Base-by-base conservation (phyloP, 257 asterid species). In the Knoxia roxburghii region DNA sequence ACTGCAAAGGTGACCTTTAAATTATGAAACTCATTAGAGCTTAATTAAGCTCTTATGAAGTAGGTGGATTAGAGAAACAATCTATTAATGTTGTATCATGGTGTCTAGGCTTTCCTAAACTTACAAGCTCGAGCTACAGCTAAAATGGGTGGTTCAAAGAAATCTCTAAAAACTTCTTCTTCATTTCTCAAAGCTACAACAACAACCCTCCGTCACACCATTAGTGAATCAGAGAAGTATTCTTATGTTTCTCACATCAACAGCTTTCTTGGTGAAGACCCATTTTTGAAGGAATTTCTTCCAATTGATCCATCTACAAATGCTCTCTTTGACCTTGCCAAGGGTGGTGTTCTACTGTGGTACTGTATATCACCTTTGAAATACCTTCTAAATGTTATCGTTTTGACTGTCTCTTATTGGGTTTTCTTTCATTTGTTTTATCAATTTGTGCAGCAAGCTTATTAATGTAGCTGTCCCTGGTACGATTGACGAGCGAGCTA, bases 401-500 rank as follows among this genome's bases (percentile, higher is more conserved):
- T 37, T 57, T 57, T 14, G 24, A 15, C 46, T 50, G 69, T 45
- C 23, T 6, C 33, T 61, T 21, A 21, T 23, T 23, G 41, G 35
- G 7, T 57, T 55, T 55, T 56, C 8, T 48, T 24, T 43, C 2
- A 1, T 20, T 40, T 52, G 21, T 70, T 39, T 71, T 41, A 63
- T 65, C 37, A 66, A 66, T 61, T 43, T 37, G 35, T 80, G 91
- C 86, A 93, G 98, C 77, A 93, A 93, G 77, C 97, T 93, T 70
- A 93, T 93, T 60, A 93, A 93, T 82, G 87, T 93, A 60, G 99
- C 96, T 43, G 99, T 90, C 56, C 88, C 97, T 58, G 94, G 94
- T 67, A 93, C 99, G 0, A 93, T 93, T 65, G 99, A 93, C 17
- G 99, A 93, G 78, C 88, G 99, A 27, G 99, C 97, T 68, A 90